Evolutionary conservation across 2,329 filamentous ascomycete genomes (phyloP).

Genomic region (Bertia moriformis): DNA sequence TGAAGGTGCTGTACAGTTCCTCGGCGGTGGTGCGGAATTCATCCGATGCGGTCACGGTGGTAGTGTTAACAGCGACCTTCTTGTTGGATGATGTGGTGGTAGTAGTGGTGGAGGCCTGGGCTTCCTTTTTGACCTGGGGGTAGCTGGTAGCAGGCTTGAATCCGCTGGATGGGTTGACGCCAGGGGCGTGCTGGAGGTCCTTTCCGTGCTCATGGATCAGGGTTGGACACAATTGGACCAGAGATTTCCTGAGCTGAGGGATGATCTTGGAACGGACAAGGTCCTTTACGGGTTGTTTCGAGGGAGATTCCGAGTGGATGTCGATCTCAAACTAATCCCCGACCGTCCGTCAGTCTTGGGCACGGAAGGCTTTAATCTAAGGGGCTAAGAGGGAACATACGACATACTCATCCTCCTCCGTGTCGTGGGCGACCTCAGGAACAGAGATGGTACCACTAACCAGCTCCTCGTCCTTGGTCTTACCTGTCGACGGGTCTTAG

Average conservation of each 20-base stretch:
- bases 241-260: conserved; percentile 40
- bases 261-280: conserved; percentile 48
- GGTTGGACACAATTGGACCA: conserved; percentile 38
- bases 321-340: conserved; percentile 49
- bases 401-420: conserved; percentile 60
- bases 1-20: conserved; percentile 53
- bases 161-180: conserved; percentile 8
- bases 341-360: conserved; percentile 5
- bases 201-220: conserved; percentile 53
- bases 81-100: not conserved
- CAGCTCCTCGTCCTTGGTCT: conserved; percentile 40
- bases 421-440: conserved; percentile 59
- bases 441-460: conserved; percentile 54
- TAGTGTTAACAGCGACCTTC: conserved; percentile 24
- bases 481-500: conserved; percentile 4
- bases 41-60: conserved; percentile 46
- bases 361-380: no score
- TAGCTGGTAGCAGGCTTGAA: conserved; percentile 16
- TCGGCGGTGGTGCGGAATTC: conserved; percentile 57
- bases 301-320: conserved; percentile 44
- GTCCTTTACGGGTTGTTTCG: conserved; percentile 54
- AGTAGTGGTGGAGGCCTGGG: conserved; percentile 4
- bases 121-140: conserved; percentile 16
- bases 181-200: conserved; percentile 52
- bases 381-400: conserved; percentile 34